Percentiles rank a stretch among this genome's conserved stretches.
phyloP scores from a whole-genome alignment of 805 yeast genomes.

The Teunomyces stri region DNA sequence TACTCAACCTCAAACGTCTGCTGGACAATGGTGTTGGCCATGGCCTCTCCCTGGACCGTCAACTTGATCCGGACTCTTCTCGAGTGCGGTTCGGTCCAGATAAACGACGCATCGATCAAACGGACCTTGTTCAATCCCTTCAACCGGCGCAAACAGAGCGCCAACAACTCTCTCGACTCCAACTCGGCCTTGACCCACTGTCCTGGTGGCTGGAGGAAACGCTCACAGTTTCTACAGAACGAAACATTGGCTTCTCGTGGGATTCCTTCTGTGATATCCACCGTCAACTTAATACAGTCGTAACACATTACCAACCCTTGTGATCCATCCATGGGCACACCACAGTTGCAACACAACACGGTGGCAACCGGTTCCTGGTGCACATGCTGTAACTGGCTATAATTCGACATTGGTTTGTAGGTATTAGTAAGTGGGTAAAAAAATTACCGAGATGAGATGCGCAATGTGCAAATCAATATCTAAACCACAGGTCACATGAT shows the following conservation, averaged over 20 bases:
- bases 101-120: conserved; percentile 86
- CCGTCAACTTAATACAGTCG: conserved; percentile 92
- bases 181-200: conserved; percentile 91
- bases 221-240: conserved; percentile 95
- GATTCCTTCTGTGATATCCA: conserved; percentile 86
- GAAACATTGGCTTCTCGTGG: conserved; percentile 93
- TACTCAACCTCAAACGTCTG: conserved; percentile 94
- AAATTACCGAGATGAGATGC: conserved; percentile 1
- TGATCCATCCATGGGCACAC: conserved; percentile 97
- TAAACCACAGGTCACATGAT: too few relatives aligned
- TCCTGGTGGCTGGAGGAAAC: conserved; percentile 90
- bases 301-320: conserved; percentile 91
- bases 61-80: conserved; percentile 88
- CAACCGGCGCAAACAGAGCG: conserved; percentile 82
- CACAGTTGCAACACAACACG: conserved; percentile 96
- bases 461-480: neutral
- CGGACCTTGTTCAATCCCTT: conserved; percentile 85
- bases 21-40: conserved; percentile 86
- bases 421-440: neutral
- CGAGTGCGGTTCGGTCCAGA: conserved; percentile 99
- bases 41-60: conserved; percentile 96
- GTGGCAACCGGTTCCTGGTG: conserved; percentile 57
- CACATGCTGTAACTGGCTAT: conserved; percentile 38
- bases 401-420: conserved; percentile 41
- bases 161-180: conserved; percentile 89